Evolutionary conservation across 352 stramenopile genomes (phyloP), one percentile per base, ranked within the genome.

Genomic region (Pythium sukuiense): DNA sequence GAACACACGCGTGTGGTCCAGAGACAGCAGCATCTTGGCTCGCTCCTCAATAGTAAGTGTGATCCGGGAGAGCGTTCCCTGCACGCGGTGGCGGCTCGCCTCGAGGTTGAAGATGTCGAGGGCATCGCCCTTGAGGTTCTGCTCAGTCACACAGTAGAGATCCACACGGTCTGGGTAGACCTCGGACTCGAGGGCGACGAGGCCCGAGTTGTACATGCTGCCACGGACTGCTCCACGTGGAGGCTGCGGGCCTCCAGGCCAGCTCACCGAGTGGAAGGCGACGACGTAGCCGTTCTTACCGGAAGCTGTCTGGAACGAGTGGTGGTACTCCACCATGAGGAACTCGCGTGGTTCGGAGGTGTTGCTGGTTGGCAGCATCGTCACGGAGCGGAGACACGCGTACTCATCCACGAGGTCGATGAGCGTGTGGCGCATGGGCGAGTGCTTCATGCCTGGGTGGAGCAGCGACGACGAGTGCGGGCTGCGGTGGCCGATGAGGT

Each of bases 11-110:
- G 63, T 64, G 32, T 64, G 55, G 56, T 61, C 57, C 14, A 70
- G 57, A 29, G 63, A 70, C n/a, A 70, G 63, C 30, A 59, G 55
- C 48, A 58, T 66, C 56, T 63, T 62, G 48, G 64, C 64, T 2
- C 64, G 64, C 27, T 71, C 46, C n/a, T 71, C 64, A 43, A 71
- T 62, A 2, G 64, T 65, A 11, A 41, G 16, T 16, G 45, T 71
- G 37, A 71, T 58, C 2, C 56, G 57, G 3, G 43, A 26, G 32
- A 71, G 64, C 32, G 57, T 59, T 13, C 41, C 50, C 20, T 61
- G 6, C 11, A 71, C 52, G 27, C 64, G 64, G 12, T 33, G 33
- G 49, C 33, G 58, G 46, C 64, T 71, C 37, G 48, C 58, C 12
- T 59, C 57, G 14, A 59, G 39, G 26, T 65, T 66, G 4, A 59